phyloP scores from a whole-genome alignment of 2,329 filamentous ascomycete species.

The Talaromyces rugulosus region DNA sequence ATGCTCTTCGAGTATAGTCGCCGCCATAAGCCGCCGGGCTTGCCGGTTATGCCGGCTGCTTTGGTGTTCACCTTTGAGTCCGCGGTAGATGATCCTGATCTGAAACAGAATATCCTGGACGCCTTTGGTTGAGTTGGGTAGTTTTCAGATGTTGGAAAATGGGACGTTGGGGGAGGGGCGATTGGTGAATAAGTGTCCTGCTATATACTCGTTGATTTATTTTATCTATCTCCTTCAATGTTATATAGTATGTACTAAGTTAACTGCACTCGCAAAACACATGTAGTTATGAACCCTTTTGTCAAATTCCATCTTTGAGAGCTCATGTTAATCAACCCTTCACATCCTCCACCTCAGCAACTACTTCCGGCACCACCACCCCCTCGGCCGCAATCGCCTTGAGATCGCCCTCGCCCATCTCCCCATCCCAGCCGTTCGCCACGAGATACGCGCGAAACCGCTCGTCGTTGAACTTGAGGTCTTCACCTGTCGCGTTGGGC shows the following conservation, averaged over 20 bases:
- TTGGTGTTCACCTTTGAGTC: neutral
- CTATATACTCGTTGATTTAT: neutral
- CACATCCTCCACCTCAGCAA: neutral
- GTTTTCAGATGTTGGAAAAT: neutral
- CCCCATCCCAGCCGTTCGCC: slow-evolving; percentile 43
- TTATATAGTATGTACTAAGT: neutral
- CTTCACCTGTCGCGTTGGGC: slow-evolving; percentile 43
- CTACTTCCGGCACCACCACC: slow-evolving; percentile 9
- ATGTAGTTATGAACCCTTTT: neutral
- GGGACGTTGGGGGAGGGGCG: neutral
- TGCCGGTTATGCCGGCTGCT: neutral
- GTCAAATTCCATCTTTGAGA: too few species aligned
- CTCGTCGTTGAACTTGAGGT: slow-evolving; percentile 42
- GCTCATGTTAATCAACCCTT: neutral
- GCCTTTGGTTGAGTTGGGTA: neutral
- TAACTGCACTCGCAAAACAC: neutral
- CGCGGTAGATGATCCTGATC: neutral
- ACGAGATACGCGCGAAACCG: slow-evolving; percentile 43
- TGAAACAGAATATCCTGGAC: neutral
- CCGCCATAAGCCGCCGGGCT: neutral
- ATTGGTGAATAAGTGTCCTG: neutral
- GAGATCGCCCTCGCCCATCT: slow-evolving; percentile 42
- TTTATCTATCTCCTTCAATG: neutral
- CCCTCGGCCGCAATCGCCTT: slow-evolving; percentile 29
- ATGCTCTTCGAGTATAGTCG: neutral